Conservation (phyloP, 2,329 filamentous ascomycete species). For the Incumbomyces lentus region DNA sequence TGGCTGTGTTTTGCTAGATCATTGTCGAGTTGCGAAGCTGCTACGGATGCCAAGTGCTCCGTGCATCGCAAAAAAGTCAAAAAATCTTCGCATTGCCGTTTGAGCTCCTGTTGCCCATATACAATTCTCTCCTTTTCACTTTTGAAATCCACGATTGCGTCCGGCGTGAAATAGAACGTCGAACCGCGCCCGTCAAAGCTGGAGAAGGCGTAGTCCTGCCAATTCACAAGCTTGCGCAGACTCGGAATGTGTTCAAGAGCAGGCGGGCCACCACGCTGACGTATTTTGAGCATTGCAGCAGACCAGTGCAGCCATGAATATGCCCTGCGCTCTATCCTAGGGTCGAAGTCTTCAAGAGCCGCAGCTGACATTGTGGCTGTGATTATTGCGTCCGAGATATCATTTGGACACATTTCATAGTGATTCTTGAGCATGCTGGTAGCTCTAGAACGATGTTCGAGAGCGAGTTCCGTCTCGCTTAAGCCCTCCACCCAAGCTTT, state of each 20-base stretch:
- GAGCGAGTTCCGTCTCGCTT: constrained; percentile 23
- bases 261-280: constrained; percentile 27
- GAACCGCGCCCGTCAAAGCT: constrained; percentile 28
- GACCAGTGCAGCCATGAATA: constrained; percentile 33
- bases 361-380: constrained; percentile 31
- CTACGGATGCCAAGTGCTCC: constrained; percentile 27
- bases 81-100: constrained; percentile 29
- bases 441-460: constrained; percentile 26
- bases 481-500: constrained; percentile 29
- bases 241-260: constrained; percentile 28
- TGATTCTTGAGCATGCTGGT: constrained; percentile 28
- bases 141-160: constrained; percentile 13
- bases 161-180: constrained; percentile 25
- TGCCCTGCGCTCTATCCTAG: constrained; percentile 28
- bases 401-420: constrained; percentile 23
- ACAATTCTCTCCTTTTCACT: constrained; percentile 15
- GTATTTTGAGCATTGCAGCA: constrained; percentile 30
- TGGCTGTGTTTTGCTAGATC: constrained; percentile 13
- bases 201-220: constrained; percentile 33
- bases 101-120: constrained; percentile 24
- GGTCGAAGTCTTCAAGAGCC: constrained; percentile 31
- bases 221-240: constrained; percentile 32
- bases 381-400: constrained; percentile 30
- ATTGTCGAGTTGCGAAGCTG: constrained; percentile 15
- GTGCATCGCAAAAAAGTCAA: constrained; percentile 29